These are phyloP conservation scores for Copromyces sp. DNA, from an alignment of 495 filamentous ascomycete genomes.

Conservation along the genomic window DNA sequence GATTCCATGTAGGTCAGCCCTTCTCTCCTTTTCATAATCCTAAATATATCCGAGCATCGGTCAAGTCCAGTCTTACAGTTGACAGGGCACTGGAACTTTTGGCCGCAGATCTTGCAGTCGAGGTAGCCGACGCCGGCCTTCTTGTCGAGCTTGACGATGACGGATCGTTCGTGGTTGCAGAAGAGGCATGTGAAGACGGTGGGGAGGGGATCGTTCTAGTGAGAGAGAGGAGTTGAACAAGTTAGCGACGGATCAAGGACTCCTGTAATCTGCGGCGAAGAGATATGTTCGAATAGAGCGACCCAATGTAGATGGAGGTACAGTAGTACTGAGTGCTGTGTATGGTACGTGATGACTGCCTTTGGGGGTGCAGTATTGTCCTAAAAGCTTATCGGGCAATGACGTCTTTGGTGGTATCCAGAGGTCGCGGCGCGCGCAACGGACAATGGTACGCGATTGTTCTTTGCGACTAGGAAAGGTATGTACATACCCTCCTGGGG, in stretches of 20 bases:
- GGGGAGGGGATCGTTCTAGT: constrained; percentile 74
- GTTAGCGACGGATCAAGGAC: not conserved
- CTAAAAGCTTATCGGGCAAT: not conserved
- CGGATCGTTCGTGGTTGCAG: constrained; percentile 92
- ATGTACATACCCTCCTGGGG: constrained; percentile 61
- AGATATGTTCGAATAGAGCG: not conserved
- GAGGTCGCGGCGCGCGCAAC: not conserved
- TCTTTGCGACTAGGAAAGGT: not conserved
- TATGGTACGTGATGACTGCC: not conserved
- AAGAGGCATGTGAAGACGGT: constrained; percentile 92
- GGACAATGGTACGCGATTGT: not conserved
- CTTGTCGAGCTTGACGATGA: constrained; percentile 82
- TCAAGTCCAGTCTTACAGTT: constrained; percentile 55
- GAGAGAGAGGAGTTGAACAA: not conserved
- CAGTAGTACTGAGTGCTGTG: not conserved
- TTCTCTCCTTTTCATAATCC: not conserved
- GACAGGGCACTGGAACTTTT: constrained; percentile 82
- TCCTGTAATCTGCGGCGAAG: too few relatives aligned
- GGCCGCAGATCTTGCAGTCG: constrained; percentile 85
- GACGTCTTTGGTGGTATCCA: not conserved
- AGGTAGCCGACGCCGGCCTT: constrained; percentile 76
- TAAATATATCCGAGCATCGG: not conserved
- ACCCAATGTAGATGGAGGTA: not conserved
- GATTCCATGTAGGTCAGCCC: not conserved
- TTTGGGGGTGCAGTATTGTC: not conserved